Percentiles rank a stretch among this genome's conserved stretches.
These are phyloP conservation scores for Mortierella sp. DNA, from an alignment of 371 early-diverging fungal genomes.

Conservation along the genomic window DNA sequence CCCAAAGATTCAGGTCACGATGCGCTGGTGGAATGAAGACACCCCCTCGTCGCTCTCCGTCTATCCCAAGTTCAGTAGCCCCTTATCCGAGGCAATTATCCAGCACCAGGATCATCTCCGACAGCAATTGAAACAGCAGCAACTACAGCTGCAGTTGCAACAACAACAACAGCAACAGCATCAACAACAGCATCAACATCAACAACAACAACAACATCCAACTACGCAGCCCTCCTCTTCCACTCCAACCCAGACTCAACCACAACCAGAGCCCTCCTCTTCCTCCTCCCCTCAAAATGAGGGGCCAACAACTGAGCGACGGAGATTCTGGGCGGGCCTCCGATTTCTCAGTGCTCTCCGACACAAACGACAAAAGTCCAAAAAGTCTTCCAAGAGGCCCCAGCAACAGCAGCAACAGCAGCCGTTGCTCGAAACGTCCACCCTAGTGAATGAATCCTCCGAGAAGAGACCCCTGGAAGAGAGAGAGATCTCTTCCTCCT, in stretches of 20 bases:
- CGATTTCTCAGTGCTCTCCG: constrained; percentile 30
- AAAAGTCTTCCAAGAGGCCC: background rate
- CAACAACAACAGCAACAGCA: constrained; percentile 6
- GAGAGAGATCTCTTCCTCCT: too few relatives aligned
- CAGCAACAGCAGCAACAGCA: too few relatives aligned
- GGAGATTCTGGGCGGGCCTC: constrained; percentile 32
- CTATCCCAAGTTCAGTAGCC: constrained; percentile 42
- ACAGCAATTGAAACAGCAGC: constrained; percentile 21
- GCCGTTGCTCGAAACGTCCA: background rate
- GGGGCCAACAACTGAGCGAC: background rate
- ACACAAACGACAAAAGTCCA: constrained; percentile 11
- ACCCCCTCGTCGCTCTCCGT: constrained; percentile 32
- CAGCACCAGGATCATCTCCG: constrained; percentile 21
- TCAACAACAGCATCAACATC: constrained; percentile 1
- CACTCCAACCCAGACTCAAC: constrained; percentile 9
- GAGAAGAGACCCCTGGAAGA: background rate
- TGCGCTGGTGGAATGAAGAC: constrained; percentile 54
- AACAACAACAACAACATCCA: constrained; percentile 12
- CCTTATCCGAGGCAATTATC: constrained; percentile 23
- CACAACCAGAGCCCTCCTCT: too few relatives aligned
- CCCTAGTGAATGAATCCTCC: background rate
- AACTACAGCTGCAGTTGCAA: background rate
- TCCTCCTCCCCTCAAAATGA: constrained; percentile 5
- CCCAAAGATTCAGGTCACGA: constrained; percentile 36
- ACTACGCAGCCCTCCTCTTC: constrained; percentile 9